phyloP scores from a whole-genome alignment of 441 rosid genomes.

The Hura crepitans region DNA sequence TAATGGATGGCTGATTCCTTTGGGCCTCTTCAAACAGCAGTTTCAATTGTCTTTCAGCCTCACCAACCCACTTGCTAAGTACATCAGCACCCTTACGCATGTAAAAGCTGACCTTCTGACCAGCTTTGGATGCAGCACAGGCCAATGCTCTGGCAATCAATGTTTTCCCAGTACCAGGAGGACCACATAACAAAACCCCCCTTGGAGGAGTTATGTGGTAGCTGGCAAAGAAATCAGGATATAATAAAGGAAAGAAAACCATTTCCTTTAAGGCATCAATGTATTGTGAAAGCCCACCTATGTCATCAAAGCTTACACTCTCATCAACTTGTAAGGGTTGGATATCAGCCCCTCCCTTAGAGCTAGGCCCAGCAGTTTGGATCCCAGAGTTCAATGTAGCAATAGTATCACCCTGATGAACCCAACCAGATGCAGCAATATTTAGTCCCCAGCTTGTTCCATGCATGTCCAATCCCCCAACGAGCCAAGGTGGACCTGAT shows the following conservation, averaged over 20 bases:
- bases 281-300: conserved; percentile 93
- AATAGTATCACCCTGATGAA: conserved; percentile 88
- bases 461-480: conserved; percentile 91
- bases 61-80: conserved; percentile 99
- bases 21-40: conserved; percentile 98
- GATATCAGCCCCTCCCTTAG: conserved; percentile 99
- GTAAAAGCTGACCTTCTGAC: conserved; percentile 98
- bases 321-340: conserved; percentile 98
- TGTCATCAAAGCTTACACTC: conserved; percentile 86
- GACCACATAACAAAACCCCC: conserved; percentile 97
- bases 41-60: conserved; percentile 98
- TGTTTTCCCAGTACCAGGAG: conserved; percentile 99
- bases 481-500: conserved; percentile 96
- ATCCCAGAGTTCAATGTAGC: conserved; percentile 71
- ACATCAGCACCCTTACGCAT: conserved; percentile 99
- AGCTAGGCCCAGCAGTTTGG: conserved; percentile 99
- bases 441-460: conserved; percentile 84
- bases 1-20: conserved; percentile 95
- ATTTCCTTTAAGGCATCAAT: conserved; percentile 96
- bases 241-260: conserved; percentile 96
- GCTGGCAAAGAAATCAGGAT: conserved; percentile 96
- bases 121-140: conserved; percentile 99
- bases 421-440: conserved; percentile 99
- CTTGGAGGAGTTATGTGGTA: conserved; percentile 98
- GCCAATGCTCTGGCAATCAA: conserved; percentile 98